These are phyloP conservation scores for Penicillium olsonii DNA, from an alignment of 2,329 filamentous ascomycete genomes.

Conservation along the genomic window DNA sequence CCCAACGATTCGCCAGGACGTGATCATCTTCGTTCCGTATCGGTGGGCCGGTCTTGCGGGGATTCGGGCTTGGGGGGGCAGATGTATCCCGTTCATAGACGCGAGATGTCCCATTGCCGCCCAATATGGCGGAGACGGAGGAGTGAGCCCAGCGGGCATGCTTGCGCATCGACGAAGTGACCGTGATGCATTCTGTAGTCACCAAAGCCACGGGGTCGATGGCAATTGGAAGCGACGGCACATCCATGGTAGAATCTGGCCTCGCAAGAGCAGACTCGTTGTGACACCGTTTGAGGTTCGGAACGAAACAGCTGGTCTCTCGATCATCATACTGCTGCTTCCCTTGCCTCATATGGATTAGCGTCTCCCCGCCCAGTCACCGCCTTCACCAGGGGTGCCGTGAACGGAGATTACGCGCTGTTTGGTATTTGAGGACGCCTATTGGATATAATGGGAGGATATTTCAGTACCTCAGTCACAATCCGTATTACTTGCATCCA, in stretches of 20 bases:
- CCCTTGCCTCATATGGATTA: slow-evolving; percentile 29
- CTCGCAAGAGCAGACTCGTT: slow-evolving; percentile 26
- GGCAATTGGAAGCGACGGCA: slow-evolving; percentile 67
- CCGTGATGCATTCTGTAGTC: slow-evolving; percentile 97
- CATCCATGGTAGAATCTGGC: slow-evolving; percentile 32
- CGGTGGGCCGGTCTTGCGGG: slow-evolving; percentile 27
- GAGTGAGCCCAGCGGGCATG: slow-evolving; percentile 94
- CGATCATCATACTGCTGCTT: slow-evolving; percentile 23
- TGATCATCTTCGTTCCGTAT: slow-evolving; percentile 41
- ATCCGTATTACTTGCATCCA: slow-evolving; percentile 10
- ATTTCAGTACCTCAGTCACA: background rate
- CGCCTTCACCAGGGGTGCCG: slow-evolving; percentile 25
- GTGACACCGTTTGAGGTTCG: slow-evolving; percentile 22
- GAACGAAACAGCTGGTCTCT: slow-evolving; percentile 31
- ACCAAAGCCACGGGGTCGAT: slow-evolving; percentile 90
- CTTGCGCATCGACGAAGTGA: slow-evolving; percentile 98
- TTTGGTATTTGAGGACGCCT: background rate
- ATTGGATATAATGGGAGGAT: background rate
- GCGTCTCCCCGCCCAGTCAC: slow-evolving; percentile 26
- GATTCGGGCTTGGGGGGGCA: slow-evolving; percentile 39
- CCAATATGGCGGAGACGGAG: slow-evolving; percentile 92
- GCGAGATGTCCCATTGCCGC: slow-evolving; percentile 61
- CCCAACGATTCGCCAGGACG: slow-evolving; percentile 79
- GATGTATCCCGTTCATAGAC: slow-evolving; percentile 46
- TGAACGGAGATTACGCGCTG: background rate